Evolutionary conservation across 176 grass and related monocot species (phyloP).

Genomic region (Pontederia crassipes): DNA sequence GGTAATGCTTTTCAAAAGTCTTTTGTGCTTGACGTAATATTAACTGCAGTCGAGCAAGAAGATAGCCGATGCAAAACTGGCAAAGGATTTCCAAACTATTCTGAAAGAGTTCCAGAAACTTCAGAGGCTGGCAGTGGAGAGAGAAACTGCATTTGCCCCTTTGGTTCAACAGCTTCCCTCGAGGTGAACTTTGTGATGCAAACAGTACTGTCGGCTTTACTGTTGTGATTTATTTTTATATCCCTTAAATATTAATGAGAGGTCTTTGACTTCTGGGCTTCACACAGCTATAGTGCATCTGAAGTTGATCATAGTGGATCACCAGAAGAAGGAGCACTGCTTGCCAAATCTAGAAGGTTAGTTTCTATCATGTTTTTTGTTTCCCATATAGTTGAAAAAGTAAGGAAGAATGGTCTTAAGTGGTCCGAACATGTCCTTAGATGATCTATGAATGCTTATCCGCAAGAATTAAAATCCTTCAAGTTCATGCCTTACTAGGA

Average conservation of each 20-base stretch:
- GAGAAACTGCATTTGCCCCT: constrained; percentile 70
- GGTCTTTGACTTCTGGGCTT: background rate
- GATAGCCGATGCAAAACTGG: constrained; percentile 58
- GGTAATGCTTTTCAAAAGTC: background rate
- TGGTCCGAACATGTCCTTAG: too few relatives aligned
- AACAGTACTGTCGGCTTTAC: too few relatives aligned
- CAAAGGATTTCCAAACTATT: constrained; percentile 40
- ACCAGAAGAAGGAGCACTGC: background rate
- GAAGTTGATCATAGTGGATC: background rate
- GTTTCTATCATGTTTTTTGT: background rate
- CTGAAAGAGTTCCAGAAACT: constrained; percentile 43
- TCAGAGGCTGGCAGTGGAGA: constrained; percentile 29
- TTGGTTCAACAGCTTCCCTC: constrained; percentile 54
- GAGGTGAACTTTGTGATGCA: constrained; percentile 30
- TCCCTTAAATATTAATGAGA: background rate
- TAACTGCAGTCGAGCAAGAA: constrained; percentile 79
- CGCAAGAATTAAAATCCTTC: too few relatives aligned
- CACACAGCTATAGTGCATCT: background rate
- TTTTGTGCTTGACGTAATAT: constrained; percentile 9
- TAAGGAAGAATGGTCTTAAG: too few relatives aligned
- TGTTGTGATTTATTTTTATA: background rate
- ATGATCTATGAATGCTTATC: too few relatives aligned
- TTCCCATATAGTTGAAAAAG: background rate
- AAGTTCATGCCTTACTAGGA: too few relatives aligned
- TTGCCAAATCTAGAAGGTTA: constrained; percentile 11